phyloP scores from a whole-genome alignment of 2,329 filamentous ascomycete species.

The Pseudophaeomoniella oleicola region DNA sequence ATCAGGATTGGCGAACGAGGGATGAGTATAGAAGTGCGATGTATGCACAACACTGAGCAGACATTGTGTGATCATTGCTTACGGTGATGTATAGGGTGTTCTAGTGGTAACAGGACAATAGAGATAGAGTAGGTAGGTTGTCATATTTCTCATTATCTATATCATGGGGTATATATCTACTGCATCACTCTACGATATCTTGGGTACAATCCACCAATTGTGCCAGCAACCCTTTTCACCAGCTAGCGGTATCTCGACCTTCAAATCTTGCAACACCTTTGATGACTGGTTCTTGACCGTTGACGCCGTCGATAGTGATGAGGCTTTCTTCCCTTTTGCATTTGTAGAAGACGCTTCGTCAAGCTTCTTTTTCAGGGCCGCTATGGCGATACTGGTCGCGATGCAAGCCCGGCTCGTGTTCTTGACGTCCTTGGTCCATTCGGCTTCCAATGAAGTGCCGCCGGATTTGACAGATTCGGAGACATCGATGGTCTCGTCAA shows the following conservation, averaged over 20 bases:
- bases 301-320: not conserved
- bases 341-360: slow-evolving; percentile 14
- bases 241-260: slow-evolving; percentile 21
- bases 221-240: slow-evolving; percentile 27
- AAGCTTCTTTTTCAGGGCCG: slow-evolving; percentile 43
- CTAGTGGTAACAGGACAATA: too few relatives aligned
- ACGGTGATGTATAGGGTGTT: too few relatives aligned
- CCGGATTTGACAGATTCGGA: slow-evolving; percentile 19
- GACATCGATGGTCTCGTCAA: slow-evolving; percentile 22
- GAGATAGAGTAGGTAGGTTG: too few relatives aligned
- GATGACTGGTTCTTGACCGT: not conserved
- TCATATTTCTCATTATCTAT: too few relatives aligned
- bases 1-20: too few relatives aligned
- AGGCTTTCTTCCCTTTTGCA: not conserved
- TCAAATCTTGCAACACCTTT: slow-evolving; percentile 9
- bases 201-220: slow-evolving; percentile 29
- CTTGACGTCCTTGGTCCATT: slow-evolving; percentile 47
- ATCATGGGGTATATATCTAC: too few relatives aligned
- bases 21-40: too few relatives aligned
- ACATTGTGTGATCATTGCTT: too few relatives aligned
- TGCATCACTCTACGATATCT: slow-evolving; percentile 16
- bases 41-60: too few relatives aligned
- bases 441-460: slow-evolving; percentile 38
- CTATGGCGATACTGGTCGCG: slow-evolving; percentile 50
- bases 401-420: slow-evolving; percentile 56